A percentile compares a stretch with the other conserved stretches of the same genome.
Conservation (phyloP, 2,329 filamentous ascomycete genomes). For the Ambrosiella cleistominuta region DNA sequence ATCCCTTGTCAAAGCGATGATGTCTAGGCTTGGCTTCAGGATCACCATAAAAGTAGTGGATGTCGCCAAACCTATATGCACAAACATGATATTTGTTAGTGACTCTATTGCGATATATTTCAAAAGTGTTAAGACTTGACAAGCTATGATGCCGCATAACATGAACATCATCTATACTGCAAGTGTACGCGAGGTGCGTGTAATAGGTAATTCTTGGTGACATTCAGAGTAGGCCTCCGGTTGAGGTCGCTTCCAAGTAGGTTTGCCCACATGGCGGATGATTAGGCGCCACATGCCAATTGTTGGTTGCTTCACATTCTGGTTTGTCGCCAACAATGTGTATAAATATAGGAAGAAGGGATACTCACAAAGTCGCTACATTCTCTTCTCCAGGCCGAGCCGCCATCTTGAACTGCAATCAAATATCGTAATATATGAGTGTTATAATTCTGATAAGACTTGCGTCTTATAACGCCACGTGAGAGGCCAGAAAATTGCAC, state of each 20-base stretch:
- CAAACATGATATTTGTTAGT: conserved; percentile 5
- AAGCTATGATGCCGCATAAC: too few species aligned
- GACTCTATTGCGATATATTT: not conserved
- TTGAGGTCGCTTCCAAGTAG: too few species aligned
- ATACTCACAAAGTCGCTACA: conserved; percentile 31
- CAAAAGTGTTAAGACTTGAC: not conserved
- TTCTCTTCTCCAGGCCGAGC: conserved; percentile 31
- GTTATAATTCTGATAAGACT: too few species aligned
- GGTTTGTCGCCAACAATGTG: conserved; percentile 9
- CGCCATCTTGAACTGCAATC: conserved; percentile 23
- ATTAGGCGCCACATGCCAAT: too few species aligned
- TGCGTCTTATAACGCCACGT: too few species aligned
- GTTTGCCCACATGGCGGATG: not conserved
- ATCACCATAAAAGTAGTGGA: conserved; percentile 65
- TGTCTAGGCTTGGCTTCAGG: conserved; percentile 51
- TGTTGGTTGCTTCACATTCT: not conserved
- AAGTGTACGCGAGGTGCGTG: too few species aligned
- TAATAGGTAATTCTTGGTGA: too few species aligned
- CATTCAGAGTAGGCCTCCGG: too few species aligned
- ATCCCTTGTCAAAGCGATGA: conserved; percentile 63
- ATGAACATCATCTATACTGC: too few species aligned
- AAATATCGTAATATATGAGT: too few species aligned
- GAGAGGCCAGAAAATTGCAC: too few species aligned
- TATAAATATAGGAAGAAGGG: not conserved
- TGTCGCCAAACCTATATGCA: conserved; percentile 48